Evolutionary conservation across 352 stramenopile species (phyloP).

Genomic region (Albugo candida): DNA sequence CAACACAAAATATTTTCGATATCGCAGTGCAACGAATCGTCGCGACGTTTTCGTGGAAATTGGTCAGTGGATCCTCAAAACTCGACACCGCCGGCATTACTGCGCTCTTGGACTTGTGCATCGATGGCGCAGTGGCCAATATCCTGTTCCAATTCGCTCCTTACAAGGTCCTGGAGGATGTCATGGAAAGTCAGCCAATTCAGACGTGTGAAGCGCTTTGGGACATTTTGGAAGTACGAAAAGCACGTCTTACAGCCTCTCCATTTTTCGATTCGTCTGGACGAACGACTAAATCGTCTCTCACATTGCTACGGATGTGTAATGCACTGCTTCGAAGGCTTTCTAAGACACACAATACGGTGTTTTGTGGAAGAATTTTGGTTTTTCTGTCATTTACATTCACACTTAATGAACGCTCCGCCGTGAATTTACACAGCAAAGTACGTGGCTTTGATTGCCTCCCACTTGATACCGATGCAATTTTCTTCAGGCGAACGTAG

Average conservation of each 20-base stretch:
- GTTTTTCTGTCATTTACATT: slow-evolving; percentile 78
- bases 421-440: slow-evolving; percentile 64
- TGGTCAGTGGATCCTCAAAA: slow-evolving; percentile 45
- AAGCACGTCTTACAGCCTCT: slow-evolving; percentile 44
- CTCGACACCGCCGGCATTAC: slow-evolving; percentile 35
- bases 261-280: slow-evolving; percentile 38
- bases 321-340: slow-evolving; percentile 66
- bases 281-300: slow-evolving; percentile 53
- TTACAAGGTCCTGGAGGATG: slow-evolving; percentile 72
- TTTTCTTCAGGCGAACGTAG: slow-evolving; percentile 31
- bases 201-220: slow-evolving; percentile 71
- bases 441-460: slow-evolving; percentile 5
- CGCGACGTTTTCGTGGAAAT: slow-evolving; percentile 53
- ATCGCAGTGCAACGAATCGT: slow-evolving; percentile 65
- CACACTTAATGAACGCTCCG: slow-evolving; percentile 61
- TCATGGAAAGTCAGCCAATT: slow-evolving; percentile 77
- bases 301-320: slow-evolving; percentile 65
- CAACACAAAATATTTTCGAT: slow-evolving; percentile 25
- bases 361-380: slow-evolving; percentile 78
- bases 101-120: slow-evolving; percentile 59
- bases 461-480: not conserved
- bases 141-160: slow-evolving; percentile 46
- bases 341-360: slow-evolving; percentile 78
- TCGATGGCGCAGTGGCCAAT: slow-evolving; percentile 42
- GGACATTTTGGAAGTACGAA: slow-evolving; percentile 59